Evolutionary conservation across 495 filamentous ascomycete genomes (phyloP), one percentile per base, ranked within the genome.

Genomic region (Daldinia vernicosa): DNA sequence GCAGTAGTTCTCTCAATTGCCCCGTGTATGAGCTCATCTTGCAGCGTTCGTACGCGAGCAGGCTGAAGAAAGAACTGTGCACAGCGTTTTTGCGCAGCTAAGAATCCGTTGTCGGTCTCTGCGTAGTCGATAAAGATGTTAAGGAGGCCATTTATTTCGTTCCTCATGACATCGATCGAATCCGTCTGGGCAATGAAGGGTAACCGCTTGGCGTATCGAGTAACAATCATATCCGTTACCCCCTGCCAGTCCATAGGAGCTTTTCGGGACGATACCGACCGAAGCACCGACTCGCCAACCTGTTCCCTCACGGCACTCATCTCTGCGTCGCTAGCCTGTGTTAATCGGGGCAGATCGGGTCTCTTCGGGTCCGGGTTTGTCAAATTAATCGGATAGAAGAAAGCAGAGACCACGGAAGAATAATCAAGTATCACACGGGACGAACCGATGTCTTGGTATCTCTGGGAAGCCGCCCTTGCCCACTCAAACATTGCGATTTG

Each of bases 401-500:
- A 89, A 1, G 84, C 87, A 0, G 85, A 87, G 14, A 91, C 84
- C 76, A 91, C 88, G 55, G 82, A 75, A 0, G 88, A 86, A 64
- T 87, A 91, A 75, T 91, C 87, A 33, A 91, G 60, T n/a, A 40
- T 56, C 0, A 88, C 85, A 37, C 89, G 78, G 5, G 77, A 75
- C 0, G 83, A 84, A 0, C 86, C 86, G 51, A 92, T 88, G 0
- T 85, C 86, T 26, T 85, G 63, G 72, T 89, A 92, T n/a, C 89
- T 83, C 43, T 83, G 77, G 0, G 84, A 77, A 1, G 89, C 79
- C 0, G 85, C 81, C n/a, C 80, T 60, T 8, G 78, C 52, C 60
- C 66, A 80, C 69, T 82, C 79, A 30, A 81, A 79, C 8, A 59
- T 24, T 0, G 39, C 15, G 12, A 71, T 45, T 6, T 9, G 15